Base-by-base conservation (phyloP, 352 stramenopile species). In the Phytophthora sojae region DNA sequence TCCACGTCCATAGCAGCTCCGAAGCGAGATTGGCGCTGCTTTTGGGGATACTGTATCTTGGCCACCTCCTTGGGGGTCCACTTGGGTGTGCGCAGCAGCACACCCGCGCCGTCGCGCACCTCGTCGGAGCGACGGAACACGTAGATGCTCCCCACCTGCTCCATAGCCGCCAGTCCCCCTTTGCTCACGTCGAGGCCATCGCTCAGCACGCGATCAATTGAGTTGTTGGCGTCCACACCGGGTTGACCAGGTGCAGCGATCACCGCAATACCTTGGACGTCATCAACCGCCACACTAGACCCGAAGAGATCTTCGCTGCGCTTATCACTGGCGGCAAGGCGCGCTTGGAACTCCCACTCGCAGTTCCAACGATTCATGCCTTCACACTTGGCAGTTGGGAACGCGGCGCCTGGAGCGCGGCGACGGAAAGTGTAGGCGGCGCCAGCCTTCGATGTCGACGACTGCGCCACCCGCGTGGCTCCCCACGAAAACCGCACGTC, bases 401-500 rank as follows among this genome's bases (percentile, higher is more conserved):
- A 76, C 14, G 37, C 32, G 9, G 58, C 84, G 7, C 57, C 75
- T 12, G 82, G 80, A 0, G 86, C 88, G 17, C 92, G 89, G 35
- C 88, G 79, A 6, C 89, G 82, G 63, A 95, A 97, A 12, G 83
- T 78, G 65, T 97, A 98, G 1, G 87, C 90, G 19, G 85, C 86
- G 0, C 90, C 90, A 32, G 92, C 85, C n/a, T 77, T 82, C 0
- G 82, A 75, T 1, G 85, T 94, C 25, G 79, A 81, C 2, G 83
- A 58, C 67, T 97, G 89, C 6, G 71, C 65, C 9, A 89, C 64
- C n/a, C 92, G 71, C 25, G 59, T 67, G 42, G 67, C 57, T 54
- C 75, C 75, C 97, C 96, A 99, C 59, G 83, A 92, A 68, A 99
- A 99, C 2, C 85, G 64, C 14, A 99, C 95, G 44, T 99, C 81